Base-by-base conservation (phyloP, 495 filamentous ascomycete species). In the Penicillium atrosanguineum region DNA sequence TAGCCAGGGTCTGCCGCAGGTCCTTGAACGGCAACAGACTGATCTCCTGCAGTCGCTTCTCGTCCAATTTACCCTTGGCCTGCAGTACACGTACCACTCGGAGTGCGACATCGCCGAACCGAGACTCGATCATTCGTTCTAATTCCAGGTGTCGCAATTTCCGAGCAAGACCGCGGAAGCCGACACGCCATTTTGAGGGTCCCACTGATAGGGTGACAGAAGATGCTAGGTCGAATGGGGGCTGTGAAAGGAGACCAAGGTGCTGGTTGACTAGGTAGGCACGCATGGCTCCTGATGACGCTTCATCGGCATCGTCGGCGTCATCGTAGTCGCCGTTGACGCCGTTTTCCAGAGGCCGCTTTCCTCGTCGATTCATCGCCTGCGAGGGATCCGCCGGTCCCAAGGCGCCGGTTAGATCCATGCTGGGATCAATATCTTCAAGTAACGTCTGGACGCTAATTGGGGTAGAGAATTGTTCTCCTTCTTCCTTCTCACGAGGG, bases 61-160 rank as follows among this genome's bases (percentile, higher is more conserved):
- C 94, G 54, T 96, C 92, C 15, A 97, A 74, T 68, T 93, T 95
- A 20, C 94, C 95, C 60, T 91, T 89, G 45, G 84, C 84, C 39
- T 87, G 82, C 15, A 97, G 81, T 37, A 97, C 88, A 23, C 88
- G 86, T 42, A 89, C 76, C 5, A 97, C 77, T 5, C 92, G 88
- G 4, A 87, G 75, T 4, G 89, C 91, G 44, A 84, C 76, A 16
- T 80, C 76, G n/a, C 88, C 91, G 48, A 87, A 91, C 7, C 84
- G 81, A 14, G 88, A 79, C 43, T 85, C 80, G 41, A 97, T 83
- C 21, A 88, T 85, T 25, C 81, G 81, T 59, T 96, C 89, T 8
- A 97, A 70, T 65, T 96, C 89, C 16, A 80, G 59, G 54, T 88
- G 83, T 43, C 85, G 83, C 37, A 97, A 70, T 48, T 80, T 74